Evolutionary conservation across 495 filamentous ascomycete species (phyloP).

Genomic region (Acidiella bohemica): DNA sequence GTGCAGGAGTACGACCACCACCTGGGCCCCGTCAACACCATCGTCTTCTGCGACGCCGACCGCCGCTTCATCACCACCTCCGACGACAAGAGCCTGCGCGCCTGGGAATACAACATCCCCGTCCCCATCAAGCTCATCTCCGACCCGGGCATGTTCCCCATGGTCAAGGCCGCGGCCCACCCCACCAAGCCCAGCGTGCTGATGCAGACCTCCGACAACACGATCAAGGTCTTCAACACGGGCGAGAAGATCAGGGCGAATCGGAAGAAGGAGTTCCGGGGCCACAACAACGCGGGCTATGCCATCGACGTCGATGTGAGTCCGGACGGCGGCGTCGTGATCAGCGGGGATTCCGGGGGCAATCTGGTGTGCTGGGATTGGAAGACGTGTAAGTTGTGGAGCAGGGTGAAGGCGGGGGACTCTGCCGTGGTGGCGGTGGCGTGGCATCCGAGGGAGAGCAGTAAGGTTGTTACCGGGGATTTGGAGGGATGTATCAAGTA

Average conservation of each 20-base stretch:
- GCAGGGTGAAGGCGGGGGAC: conserved; percentile 76
- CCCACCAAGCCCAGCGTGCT: conserved; percentile 85
- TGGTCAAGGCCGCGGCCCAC: conserved; percentile 68
- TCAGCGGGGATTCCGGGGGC: conserved; percentile 69
- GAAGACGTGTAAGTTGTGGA: conserved; percentile 97
- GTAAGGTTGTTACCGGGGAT: conserved; percentile 82
- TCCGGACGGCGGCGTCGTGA: conserved; percentile 82
- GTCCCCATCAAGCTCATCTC: conserved; percentile 83
- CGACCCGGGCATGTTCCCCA: conserved; percentile 91
- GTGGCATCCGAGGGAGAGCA: conserved; percentile 93
- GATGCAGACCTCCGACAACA: conserved; percentile 87
- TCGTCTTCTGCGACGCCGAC: conserved; percentile 89
- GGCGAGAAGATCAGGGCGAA: conserved; percentile 94
- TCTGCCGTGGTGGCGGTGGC: conserved; percentile 66
- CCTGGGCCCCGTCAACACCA: conserved; percentile 89
- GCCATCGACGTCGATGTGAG: conserved; percentile 78
- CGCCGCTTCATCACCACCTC: conserved; percentile 94
- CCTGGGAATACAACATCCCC: conserved; percentile 96
- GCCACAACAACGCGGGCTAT: conserved; percentile 90
- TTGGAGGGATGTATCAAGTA: conserved; percentile 80
- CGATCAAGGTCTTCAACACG: conserved; percentile 87
- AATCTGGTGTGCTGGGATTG: conserved; percentile 96
- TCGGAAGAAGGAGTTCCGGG: conserved; percentile 88
- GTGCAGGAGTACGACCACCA: conserved; percentile 99
- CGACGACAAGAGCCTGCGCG: conserved; percentile 88